Conservation (phyloP, 2,329 filamentous ascomycete species). For the Metarhizium anisopliae region DNA sequence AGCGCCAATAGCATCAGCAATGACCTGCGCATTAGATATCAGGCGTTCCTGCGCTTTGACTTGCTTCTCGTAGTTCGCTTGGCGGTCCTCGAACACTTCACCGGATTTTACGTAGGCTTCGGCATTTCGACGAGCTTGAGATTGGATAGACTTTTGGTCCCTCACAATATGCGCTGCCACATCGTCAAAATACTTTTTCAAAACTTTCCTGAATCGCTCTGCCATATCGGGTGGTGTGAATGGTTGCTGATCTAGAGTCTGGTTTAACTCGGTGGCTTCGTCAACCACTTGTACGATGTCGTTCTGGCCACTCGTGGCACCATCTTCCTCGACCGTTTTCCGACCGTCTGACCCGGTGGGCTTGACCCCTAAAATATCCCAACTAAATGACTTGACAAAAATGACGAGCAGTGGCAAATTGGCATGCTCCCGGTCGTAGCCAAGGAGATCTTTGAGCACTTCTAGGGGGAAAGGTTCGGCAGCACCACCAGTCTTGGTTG, state of each 20-base stretch:
- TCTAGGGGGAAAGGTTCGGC: constrained; percentile 92
- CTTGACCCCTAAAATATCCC: constrained; percentile 85
- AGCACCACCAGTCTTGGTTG: constrained; percentile 52
- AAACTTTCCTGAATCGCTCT: constrained; percentile 75
- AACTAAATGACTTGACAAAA: constrained; percentile 93
- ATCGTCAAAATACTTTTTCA: constrained; percentile 85
- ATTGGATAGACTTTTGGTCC: constrained; percentile 83
- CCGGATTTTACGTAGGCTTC: constrained; percentile 98
- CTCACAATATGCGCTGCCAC: constrained; percentile 80
- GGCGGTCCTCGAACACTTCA: constrained; percentile 95
- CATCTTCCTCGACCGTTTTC: constrained; percentile 76
- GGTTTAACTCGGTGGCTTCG: constrained; percentile 34
- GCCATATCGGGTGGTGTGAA: constrained; percentile 70
- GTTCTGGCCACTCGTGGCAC: constrained; percentile 44
- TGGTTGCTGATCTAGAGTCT: constrained; percentile 53
- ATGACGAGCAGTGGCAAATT: constrained; percentile 88
- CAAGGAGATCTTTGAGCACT: constrained; percentile 92
- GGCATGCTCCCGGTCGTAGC: constrained; percentile 83
- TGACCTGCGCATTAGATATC: constrained; percentile 77
- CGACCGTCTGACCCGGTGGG: constrained; percentile 64
- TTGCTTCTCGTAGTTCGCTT: constrained; percentile 91
- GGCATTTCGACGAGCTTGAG: constrained; percentile 86
- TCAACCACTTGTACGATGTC: constrained; percentile 34
- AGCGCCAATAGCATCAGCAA: constrained; percentile 77
- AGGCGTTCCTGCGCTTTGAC: constrained; percentile 88